Evolutionary conservation across 1,284 basidiomycete genomes (phyloP).

Genomic region (Meira miltonrushii): DNA sequence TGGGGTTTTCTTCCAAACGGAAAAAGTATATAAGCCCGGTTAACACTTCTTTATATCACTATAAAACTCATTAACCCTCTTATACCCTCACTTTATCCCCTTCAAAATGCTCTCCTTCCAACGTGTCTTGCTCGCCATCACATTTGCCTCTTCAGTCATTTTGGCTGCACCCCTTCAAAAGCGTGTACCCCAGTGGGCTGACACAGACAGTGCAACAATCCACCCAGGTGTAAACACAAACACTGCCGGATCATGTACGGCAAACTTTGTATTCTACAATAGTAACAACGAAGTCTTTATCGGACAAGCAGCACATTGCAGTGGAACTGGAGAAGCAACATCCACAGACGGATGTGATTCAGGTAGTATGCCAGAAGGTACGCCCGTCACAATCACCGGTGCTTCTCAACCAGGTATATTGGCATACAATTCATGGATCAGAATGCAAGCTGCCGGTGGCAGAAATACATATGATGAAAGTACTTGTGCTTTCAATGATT

Average conservation of each 20-base stretch:
- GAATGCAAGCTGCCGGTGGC: conserved; percentile 21
- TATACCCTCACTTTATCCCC: too few relatives aligned
- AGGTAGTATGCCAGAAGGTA: conserved; percentile 28
- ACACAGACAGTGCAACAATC: conserved; percentile 20
- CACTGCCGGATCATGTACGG: conserved; percentile 28
- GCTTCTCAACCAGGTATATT: conserved; percentile 25
- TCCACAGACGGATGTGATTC: conserved; percentile 28
- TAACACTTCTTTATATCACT: too few relatives aligned
- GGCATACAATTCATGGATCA: conserved; percentile 29
- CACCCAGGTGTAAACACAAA: conserved; percentile 38
- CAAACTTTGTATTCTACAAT: conserved; percentile 31
- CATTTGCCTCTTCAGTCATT: too few relatives aligned
- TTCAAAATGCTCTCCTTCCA: too few relatives aligned
- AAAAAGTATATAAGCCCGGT: too few relatives aligned
- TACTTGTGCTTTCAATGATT: conserved; percentile 32
- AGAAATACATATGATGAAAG: conserved; percentile 26
- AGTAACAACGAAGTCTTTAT: conserved; percentile 27
- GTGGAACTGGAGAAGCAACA: conserved; percentile 23
- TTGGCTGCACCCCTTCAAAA: not conserved
- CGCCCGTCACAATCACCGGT: conserved; percentile 28
- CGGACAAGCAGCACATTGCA: conserved; percentile 35
- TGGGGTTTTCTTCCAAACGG: too few relatives aligned
- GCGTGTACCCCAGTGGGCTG: conserved; percentile 23
- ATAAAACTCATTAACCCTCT: too few relatives aligned
- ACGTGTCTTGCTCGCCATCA: too few relatives aligned